Evolutionary conservation across 257 asterid species (phyloP), one percentile per base, ranked within the genome.

Genomic region (Solanum ossicruentum): DNA sequence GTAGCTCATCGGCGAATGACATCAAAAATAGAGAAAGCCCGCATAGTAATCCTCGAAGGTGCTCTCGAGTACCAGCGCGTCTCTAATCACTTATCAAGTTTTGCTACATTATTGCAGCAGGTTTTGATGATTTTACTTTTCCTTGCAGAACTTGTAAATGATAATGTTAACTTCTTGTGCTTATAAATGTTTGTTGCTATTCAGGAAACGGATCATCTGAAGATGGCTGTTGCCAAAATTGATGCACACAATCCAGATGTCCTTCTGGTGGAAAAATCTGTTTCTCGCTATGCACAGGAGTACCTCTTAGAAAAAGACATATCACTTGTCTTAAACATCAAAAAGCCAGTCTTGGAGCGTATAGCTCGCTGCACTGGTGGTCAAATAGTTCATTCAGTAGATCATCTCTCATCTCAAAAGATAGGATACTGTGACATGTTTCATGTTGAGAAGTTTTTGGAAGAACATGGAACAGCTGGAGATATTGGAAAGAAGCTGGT

Each of bases 171-270:
- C 36, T 66, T 41, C 58, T 49, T 80, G 70, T 81, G 41, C 89
- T 88, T 81, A 70, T 81, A 86, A 66, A 75, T 85, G 73, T 85
- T 84, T 41, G 5, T 82, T 49, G 83, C 72, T 78, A 84, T 84
- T 60, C 92, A 96, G 98, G 99, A 96, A 88, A 96, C 92, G 98
- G 99, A 96, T 91, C 98, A 96, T 95, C 95, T 96, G 84, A 96
- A 95, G 92, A 96, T 96, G 99, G 98, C 98, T 86, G 97, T 96
- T 82, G 95, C 99, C 45, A 96, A 93, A 90, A 95, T 96, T 78
- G 95, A 89, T 89, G 95, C 93, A 54, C 98, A 95, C 67, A 89
- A 90, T 77, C 99, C 99, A 71, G 93, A 94, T 89, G 91, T 96
- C 86, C 97, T 96, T 86, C 91, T 96, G 92, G 99, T 96, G 86